Conservation (phyloP, 257 asterid species). For the Cruciata laevipes region DNA sequence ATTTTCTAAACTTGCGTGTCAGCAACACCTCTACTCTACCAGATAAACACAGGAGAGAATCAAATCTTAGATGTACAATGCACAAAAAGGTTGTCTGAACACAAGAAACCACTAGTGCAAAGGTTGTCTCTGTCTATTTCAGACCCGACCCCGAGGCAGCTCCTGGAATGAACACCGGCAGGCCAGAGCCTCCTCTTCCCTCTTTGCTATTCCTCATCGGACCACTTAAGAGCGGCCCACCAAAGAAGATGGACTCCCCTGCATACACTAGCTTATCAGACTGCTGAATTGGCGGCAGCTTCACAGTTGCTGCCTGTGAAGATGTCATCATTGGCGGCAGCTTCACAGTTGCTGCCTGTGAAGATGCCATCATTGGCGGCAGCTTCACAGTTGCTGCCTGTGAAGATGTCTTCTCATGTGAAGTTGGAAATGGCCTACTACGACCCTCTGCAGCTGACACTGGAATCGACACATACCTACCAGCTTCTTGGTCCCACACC, state of each 20-base stretch:
- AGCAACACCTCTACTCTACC: too few relatives aligned
- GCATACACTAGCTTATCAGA: constrained; percentile 65
- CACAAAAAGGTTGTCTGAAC: too few relatives aligned
- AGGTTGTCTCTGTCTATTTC: constrained; percentile 39
- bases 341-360: constrained; percentile 22
- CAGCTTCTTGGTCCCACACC: constrained; percentile 98
- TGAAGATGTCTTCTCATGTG: constrained; percentile 24
- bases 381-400: constrained; percentile 24
- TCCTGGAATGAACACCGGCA: constrained; percentile 81
- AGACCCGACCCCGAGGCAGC: constrained; percentile 38
- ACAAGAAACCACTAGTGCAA: too few relatives aligned
- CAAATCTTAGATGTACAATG: too few relatives aligned
- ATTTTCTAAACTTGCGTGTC: too few relatives aligned
- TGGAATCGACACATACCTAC: constrained; percentile 80
- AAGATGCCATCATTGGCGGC: constrained; percentile 21
- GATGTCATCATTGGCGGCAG: constrained; percentile 28
- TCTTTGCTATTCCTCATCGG: constrained; percentile 47
- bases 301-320: constrained; percentile 21
- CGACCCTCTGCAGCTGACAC: constrained; percentile 60
- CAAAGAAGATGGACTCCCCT: constrained; percentile 85
- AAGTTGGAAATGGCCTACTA: constrained; percentile 32
- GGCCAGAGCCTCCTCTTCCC: constrained; percentile 53
- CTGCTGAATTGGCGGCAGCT: constrained; percentile 35
- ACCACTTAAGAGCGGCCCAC: constrained; percentile 82
- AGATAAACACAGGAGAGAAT: too few relatives aligned